Evolutionary conservation across 176 grass and related monocot species (phyloP).

Genomic region (Eragrostis nindensis): DNA sequence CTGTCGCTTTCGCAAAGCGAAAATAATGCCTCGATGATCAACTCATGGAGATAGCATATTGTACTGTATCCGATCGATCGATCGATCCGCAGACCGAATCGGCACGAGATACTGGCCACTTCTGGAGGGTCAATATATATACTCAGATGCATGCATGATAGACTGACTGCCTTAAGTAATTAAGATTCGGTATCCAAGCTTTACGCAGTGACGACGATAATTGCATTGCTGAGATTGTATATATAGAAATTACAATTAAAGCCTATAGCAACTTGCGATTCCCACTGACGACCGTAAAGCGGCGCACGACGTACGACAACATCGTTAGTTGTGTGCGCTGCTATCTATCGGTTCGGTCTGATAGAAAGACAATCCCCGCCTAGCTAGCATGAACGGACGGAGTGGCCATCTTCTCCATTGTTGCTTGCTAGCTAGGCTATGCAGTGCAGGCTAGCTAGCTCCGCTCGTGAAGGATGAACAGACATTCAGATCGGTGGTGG

Average conservation of each 20-base stretch:
- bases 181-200: background rate
- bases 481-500: background rate
- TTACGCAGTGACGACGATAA: conserved; percentile 5
- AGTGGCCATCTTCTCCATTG: background rate
- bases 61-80: background rate
- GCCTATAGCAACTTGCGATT: conserved; percentile 39
- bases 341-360: background rate
- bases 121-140: background rate
- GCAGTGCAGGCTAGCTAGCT: background rate
- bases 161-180: too few relatives aligned
- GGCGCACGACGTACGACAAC: conserved; percentile 29
- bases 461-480: background rate
- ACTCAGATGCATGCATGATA: background rate
- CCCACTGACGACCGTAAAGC: conserved; percentile 26
- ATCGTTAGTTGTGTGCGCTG: conserved; percentile 7
- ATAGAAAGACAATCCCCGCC: background rate
- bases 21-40: background rate
- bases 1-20: conserved; percentile 3
- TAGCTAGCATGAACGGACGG: background rate
- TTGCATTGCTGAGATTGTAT: conserved; percentile 12
- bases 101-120: background rate
- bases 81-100: conserved; percentile 14
- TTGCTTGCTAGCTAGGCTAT: background rate
- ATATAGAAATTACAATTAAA: background rate
- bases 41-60: background rate